A percentile compares a stretch with the other conserved stretches of the same genome.
Evolutionary conservation across 2,329 filamentous ascomycete species (phyloP).

Genomic region (Aspergillus aculeatinus): DNA sequence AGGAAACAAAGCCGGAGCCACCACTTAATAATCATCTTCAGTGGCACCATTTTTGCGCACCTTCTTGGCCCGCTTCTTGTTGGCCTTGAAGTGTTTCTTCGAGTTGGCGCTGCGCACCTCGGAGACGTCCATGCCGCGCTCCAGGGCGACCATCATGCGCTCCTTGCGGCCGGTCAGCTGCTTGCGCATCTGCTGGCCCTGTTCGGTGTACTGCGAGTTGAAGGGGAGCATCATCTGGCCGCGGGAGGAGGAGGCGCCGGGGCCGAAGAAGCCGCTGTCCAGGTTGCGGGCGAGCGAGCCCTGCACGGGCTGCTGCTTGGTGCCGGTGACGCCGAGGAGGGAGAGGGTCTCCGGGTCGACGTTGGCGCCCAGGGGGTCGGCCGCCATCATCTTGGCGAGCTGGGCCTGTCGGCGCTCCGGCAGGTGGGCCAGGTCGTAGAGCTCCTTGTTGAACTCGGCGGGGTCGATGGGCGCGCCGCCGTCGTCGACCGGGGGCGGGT

Average conservation of each 20-base stretch:
- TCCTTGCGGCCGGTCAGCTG: slow-evolving; percentile 80
- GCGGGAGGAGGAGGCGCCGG: slow-evolving; percentile 56
- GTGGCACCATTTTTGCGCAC: slow-evolving; percentile 31
- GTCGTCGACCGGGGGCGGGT: slow-evolving; percentile 67
- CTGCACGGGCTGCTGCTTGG: slow-evolving; percentile 47
- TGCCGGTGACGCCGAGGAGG: slow-evolving; percentile 19
- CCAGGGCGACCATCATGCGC: slow-evolving; percentile 72
- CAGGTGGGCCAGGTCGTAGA: slow-evolving; percentile 80
- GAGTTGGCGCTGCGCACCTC: slow-evolving; percentile 63
- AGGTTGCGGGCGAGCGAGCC: slow-evolving; percentile 74
- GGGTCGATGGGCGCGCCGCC: slow-evolving; percentile 58
- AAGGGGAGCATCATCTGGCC: slow-evolving; percentile 78
- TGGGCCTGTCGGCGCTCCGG: slow-evolving; percentile 76
- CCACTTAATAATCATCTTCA: slow-evolving; percentile 29
- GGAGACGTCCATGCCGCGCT: slow-evolving; percentile 78
- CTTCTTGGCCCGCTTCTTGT: slow-evolving; percentile 38
- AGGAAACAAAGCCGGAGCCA: not conserved
- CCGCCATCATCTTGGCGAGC: slow-evolving; percentile 37
- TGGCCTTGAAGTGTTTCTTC: slow-evolving; percentile 74
- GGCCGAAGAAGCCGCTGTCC: slow-evolving; percentile 86
- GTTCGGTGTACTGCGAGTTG: slow-evolving; percentile 83
- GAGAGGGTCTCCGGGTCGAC: slow-evolving; percentile 19
- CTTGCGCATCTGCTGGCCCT: slow-evolving; percentile 71
- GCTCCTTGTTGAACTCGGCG: slow-evolving; percentile 78
- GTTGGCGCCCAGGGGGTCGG: slow-evolving; percentile 15